Conservation (phyloP, 2,329 filamentous ascomycete species). For the Alternaria infectoria region DNA sequence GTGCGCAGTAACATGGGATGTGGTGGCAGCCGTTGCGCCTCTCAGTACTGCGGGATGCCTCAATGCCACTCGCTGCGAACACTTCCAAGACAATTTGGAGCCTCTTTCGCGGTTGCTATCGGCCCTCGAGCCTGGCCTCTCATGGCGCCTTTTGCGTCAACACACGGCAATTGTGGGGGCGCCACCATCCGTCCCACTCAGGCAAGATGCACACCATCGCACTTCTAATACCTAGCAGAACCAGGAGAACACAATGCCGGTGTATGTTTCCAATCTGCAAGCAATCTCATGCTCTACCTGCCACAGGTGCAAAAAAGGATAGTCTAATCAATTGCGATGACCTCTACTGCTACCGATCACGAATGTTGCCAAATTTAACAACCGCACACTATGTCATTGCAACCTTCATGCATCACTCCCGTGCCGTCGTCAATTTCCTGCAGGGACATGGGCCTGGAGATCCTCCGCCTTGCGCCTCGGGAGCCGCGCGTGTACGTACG, state of each 20-base stretch:
- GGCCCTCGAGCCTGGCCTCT: slow-evolving; percentile 25
- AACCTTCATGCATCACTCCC: not conserved
- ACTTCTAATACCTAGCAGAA: not conserved
- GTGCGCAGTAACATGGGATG: slow-evolving; percentile 40
- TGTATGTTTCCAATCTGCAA: not conserved
- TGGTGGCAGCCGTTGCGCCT: slow-evolving; percentile 26
- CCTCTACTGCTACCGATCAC: not conserved
- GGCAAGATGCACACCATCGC: not conserved
- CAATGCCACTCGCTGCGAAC: slow-evolving; percentile 17
- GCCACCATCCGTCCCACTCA: not conserved
- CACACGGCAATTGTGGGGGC: slow-evolving; percentile 13
- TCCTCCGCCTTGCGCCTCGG: slow-evolving; percentile 12
- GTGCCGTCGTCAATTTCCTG: slow-evolving; percentile 10
- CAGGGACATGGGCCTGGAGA: not conserved
- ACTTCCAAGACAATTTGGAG: slow-evolving; percentile 20
- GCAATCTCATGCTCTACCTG: not conserved
- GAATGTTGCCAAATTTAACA: not conserved
- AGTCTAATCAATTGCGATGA: not conserved
- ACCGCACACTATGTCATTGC: not conserved
- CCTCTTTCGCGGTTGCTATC: slow-evolving; percentile 32
- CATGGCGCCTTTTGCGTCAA: slow-evolving; percentile 21
- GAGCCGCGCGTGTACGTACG: slow-evolving; percentile 12
- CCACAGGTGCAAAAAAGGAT: not conserved
- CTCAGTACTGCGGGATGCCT: slow-evolving; percentile 20
- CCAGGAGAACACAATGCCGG: not conserved